Evolutionary conservation across 108 stramenopile genomes (phyloP), one percentile per base, ranked within the genome.

Genomic region (Cyclotella sp.): DNA sequence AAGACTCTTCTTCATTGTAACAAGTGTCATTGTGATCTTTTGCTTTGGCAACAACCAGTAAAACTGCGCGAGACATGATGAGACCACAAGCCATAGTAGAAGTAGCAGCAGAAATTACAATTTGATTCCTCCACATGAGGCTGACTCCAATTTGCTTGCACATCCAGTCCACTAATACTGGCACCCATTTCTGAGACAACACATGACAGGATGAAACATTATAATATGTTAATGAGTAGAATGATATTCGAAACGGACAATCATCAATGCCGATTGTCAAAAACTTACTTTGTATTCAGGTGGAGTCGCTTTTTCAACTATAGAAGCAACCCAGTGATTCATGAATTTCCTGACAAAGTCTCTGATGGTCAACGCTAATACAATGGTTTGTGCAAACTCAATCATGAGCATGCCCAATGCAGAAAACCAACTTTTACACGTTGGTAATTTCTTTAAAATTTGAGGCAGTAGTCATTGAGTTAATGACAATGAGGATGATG

Each of bases 61-160:
- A 73, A 26, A 91, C 61, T 18, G 91, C 87, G 0, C 93, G 82
- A 18, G 94, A 66, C 82, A 97, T 89, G 72, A 97, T 86, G 15
- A 96, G 79, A 8, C 96, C 98, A 16, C 98, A 97, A 18, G 83
- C 82, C 13, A 97, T 65, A 3, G 97, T 90, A 2, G 95, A 95
- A 29, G 95, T 89, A 65, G 96, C 86, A 0, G 97, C 95, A 52
- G 89, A 91, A 39, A 95, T 89, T 40, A 97, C 60, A 6, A 96
- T 88, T 73, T 96, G 90, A 61, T 97, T 78, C 66, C 78, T 88
- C 92, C 94, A 98, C 14, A 97, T 97, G 55, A 98, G 83, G 9
- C 91, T 89, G 68, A 97, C 88, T 55, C 93, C 95, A 73, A 94
- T 89, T 2, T 73, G 24, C 59, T 93, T 90, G 74, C 78, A 84